Conservation (phyloP, 1,284 basidiomycete species). For the Rhodotorula sp. region DNA sequence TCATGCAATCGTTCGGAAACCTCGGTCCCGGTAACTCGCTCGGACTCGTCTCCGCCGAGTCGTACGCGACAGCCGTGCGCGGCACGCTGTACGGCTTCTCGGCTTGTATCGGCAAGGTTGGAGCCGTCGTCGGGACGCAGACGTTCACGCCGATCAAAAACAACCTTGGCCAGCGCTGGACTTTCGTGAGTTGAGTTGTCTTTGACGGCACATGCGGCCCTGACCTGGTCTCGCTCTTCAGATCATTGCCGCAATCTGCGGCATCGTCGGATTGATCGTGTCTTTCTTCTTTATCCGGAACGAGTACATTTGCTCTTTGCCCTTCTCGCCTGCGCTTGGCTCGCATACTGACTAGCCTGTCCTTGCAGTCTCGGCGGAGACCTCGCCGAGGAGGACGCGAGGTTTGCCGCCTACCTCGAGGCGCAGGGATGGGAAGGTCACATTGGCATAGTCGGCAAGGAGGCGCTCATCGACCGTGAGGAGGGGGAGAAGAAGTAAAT, state of each 20-base stretch:
- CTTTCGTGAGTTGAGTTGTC: conserved; percentile 52
- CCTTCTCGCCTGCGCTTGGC: neutral
- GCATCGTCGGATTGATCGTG: conserved; percentile 63
- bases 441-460: conserved; percentile 55
- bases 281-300: conserved; percentile 64
- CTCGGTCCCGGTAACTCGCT: conserved; percentile 45
- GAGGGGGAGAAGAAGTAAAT: neutral
- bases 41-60: conserved; percentile 55
- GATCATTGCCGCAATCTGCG: conserved; percentile 69
- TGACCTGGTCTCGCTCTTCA: neutral
- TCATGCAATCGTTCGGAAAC: conserved; percentile 56
- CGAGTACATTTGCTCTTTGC: conserved; percentile 18
- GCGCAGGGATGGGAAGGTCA: conserved; percentile 68
- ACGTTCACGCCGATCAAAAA: conserved; percentile 45
- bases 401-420: conserved; percentile 63
- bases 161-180: conserved; percentile 54
- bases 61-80: conserved; percentile 67
- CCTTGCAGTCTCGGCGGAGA: conserved; percentile 56
- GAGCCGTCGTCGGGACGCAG: conserved; percentile 74
- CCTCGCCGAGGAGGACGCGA: conserved; percentile 66
- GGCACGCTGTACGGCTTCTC: conserved; percentile 52
- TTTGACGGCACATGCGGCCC: too few relatives aligned
- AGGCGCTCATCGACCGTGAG: conserved; percentile 28
- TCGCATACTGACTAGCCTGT: neutral
- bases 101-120: conserved; percentile 70